Base-by-base conservation (phyloP, 768 basidiomycete species). In the Podaxis sp. region DNA sequence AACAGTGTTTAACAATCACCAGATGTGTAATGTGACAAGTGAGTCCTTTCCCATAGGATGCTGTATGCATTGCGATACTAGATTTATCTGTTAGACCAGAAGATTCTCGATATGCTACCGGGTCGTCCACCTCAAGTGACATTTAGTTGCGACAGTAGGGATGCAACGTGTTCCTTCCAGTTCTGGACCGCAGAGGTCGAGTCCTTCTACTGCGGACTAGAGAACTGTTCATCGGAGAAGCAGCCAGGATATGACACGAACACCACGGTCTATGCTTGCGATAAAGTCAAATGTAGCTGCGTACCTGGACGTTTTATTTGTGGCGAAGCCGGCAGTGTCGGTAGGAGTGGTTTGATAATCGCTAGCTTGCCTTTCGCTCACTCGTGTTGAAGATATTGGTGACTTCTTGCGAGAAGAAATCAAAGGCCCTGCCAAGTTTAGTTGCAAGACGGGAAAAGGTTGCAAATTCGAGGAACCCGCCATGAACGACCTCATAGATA, bases 21-120 rank as follows among this genome's bases (percentile, higher is more conserved):
- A 99, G 74, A 94, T 97, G 88, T 99, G 97, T 76, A 87, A 98
- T 72, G 96, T 99, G 38, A 99, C 97, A 11, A 99, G 95, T 96
- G 71, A 68, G 93, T 80, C 44, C 15, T 15, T 59, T 51, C 30
- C 17, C 30, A 22, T 17, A 52, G 19, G 5, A 17, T 46, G 49
- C n/a, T 42, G 26, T 19, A 53, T 48, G 8, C 33, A 9, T 33
- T 33, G 33, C 8, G 15, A 38, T 11, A 28, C 57, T 61, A 26
- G 40, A 44, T 57, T 48, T 19, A 53, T 3, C n/a, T 48, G 26
- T 30, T 4, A 96, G 95, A 98, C 77, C 88, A 92, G 53, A 97
- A 97, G 77, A 98, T 99, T 67, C 79, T 97, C 65, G 96, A 97
- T 71, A 93, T 98, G 73, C 78, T 83, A n/a, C 91, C 93, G 0